Base-by-base conservation (phyloP, 2,329 filamentous ascomycete genomes). In the Neofusicoccum sp. region DNA sequence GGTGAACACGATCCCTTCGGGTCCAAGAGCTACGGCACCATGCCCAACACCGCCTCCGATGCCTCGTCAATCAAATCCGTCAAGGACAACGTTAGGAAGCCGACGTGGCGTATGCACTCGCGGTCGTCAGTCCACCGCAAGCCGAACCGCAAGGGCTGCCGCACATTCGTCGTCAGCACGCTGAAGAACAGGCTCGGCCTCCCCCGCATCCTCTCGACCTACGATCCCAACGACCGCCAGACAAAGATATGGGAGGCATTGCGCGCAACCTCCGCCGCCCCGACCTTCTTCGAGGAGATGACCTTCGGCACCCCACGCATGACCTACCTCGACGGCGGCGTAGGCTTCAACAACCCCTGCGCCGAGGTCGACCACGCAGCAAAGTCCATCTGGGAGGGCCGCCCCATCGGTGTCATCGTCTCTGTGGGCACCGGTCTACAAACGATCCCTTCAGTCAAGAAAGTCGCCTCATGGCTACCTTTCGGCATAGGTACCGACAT, bases 401-500 rank as follows among this genome's bases (percentile, higher is more conserved):
- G 65, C 51, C 65, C 30, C 0, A 74, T 76, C 33, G 74, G 74
- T 6, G 67, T 61, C 34, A 73, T 76, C n/a, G 71, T 76, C 3
- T 75, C 72, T 0, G 69, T 76, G 7, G 74, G 74, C 6, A 76
- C 14, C 66, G 74, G 65, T 0, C 65, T 75, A 0, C 73, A 76
- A 60, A 73, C 69, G n/a, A 72, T 76, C 14, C 71, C 74, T 3
- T 70, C 68, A 12, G 72, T 76, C 34, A 66, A 71, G 59, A 73
- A 74, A 34, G 69, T 71, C 57, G 69, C 70, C 4, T 69, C 69
- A 2, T 75, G 73, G 73, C 68, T 76, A 2, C 74, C 73, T 1
- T 76, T 76, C 44, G 73, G 73, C 4, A 67, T 76, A 1, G 73
- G 74, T 1, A 72, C 69, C 2, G 73, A 76, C 54, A 73, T 76